Evolutionary conservation across 208 protist species (phyloP).

Genomic region (Leishmania mexicana): DNA sequence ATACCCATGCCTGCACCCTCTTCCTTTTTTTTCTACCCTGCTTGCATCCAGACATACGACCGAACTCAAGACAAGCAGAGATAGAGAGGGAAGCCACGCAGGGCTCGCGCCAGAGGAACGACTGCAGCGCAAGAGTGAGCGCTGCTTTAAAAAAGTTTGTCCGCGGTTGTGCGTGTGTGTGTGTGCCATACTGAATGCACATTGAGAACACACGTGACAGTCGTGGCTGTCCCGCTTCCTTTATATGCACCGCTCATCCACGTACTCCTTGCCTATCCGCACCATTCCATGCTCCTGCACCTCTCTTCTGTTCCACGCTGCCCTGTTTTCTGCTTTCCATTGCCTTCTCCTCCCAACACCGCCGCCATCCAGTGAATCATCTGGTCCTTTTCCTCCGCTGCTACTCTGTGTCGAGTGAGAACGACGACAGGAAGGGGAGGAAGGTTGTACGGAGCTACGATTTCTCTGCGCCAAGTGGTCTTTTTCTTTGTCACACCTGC

Average conservation of each 20-base stretch:
- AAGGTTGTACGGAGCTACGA: background rate
- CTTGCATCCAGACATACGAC: background rate
- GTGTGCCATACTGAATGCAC: background rate
- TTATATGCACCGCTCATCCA: background rate
- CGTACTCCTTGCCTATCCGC: background rate
- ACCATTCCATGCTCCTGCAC: constrained; percentile 1
- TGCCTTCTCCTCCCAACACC: background rate
- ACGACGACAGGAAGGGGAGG: background rate
- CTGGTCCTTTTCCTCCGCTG: background rate
- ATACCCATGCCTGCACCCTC: background rate
- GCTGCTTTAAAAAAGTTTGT: background rate
- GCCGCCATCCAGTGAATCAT: background rate
- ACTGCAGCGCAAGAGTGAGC: background rate
- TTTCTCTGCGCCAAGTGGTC: background rate
- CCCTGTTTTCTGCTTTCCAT: constrained; percentile 3
- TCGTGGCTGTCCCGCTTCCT: background rate
- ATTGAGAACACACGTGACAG: background rate
- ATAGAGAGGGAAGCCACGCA: background rate
- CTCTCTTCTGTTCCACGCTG: constrained; percentile 1
- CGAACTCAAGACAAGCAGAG: background rate
- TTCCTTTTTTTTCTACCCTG: background rate
- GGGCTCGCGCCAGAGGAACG: background rate
- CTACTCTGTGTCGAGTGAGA: background rate
- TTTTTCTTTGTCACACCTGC: background rate
- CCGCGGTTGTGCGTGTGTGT: background rate